Conservation (phyloP, 805 yeast genomes). For the Wickerhamia fluorescens region DNA sequence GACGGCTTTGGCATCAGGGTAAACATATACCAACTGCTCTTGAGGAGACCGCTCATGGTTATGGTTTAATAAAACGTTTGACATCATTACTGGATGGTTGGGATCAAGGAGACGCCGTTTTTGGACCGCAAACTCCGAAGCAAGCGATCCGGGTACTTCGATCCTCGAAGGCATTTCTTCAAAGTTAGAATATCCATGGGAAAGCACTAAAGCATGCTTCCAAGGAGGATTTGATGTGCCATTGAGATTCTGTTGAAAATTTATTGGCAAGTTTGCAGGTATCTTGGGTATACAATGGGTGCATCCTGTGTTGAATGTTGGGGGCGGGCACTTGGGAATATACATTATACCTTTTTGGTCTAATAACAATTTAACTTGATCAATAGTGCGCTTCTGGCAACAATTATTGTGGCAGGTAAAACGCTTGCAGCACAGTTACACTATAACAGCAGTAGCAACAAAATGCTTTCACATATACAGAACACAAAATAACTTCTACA, state of each 20-base stretch:
- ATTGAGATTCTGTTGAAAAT: slow-evolving; percentile 30
- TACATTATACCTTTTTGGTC: no score
- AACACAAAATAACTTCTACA: no score
- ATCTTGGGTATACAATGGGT: slow-evolving; percentile 43
- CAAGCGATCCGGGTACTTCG: slow-evolving; percentile 42
- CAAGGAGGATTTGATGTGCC: slow-evolving; percentile 45
- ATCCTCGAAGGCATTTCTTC: slow-evolving; percentile 43
- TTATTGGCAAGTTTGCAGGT: slow-evolving; percentile 39
- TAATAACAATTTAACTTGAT: no score
- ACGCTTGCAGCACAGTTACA: no score
- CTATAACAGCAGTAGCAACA: no score
- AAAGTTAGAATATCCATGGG: slow-evolving; percentile 33
- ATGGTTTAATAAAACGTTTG: slow-evolving; percentile 33
- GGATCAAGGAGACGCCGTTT: slow-evolving; percentile 32
- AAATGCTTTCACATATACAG: no score
- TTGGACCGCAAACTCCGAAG: slow-evolving; percentile 28
- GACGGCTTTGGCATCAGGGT: slow-evolving; percentile 47
- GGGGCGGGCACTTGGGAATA: slow-evolving; percentile 39
- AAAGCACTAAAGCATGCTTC: slow-evolving; percentile 50
- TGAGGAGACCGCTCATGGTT: slow-evolving; percentile 5
- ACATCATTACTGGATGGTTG: slow-evolving; percentile 43
- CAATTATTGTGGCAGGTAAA: no score
- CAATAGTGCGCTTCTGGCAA: no score
- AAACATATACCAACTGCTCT: slow-evolving; percentile 34
- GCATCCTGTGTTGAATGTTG: slow-evolving; percentile 53